A percentile compares a stretch with the other conserved stretches of the same genome.
phyloP scores from a whole-genome alignment of 140 eudicot species.

The Cichorium intybus region DNA sequence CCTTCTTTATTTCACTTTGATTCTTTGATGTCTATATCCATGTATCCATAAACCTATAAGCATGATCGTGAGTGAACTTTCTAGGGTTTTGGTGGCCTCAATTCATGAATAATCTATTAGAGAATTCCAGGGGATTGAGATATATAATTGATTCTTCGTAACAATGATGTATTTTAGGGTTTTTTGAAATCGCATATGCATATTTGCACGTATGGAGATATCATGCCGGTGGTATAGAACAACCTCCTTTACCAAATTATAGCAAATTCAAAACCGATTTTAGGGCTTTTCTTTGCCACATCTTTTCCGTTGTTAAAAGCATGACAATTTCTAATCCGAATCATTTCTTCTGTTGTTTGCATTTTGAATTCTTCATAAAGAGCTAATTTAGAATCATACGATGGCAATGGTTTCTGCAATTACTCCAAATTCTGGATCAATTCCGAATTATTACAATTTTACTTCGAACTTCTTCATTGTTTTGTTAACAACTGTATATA shows the following conservation, averaged over 20 bases:
- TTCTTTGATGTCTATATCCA: neutral
- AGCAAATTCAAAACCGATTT: neutral
- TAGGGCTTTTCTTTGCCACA: slow-evolving; percentile 1
- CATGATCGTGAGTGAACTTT: slow-evolving; percentile 2
- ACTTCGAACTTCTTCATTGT: no score
- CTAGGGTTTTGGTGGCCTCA: slow-evolving; percentile 16
- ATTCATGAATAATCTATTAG: neutral
- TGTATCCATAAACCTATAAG: neutral
- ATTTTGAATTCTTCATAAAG: neutral
- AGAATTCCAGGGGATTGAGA: neutral
- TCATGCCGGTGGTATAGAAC: neutral
- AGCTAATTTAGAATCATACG: neutral
- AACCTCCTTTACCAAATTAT: neutral
- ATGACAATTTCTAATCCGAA: neutral
- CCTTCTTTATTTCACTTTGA: slow-evolving; percentile 3
- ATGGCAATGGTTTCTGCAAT: neutral
- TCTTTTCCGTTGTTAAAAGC: neutral
- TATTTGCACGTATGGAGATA: neutral
- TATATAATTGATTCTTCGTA: neutral
- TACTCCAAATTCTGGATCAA: neutral
- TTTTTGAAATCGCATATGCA: neutral
- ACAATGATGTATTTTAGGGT: neutral
- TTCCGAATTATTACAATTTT: neutral
- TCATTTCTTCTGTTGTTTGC: neutral
- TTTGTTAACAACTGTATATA: neutral